These are phyloP conservation scores for Globisporangium cystogenes DNA, from an alignment of 352 stramenopile species.

Conservation along the genomic window DNA sequence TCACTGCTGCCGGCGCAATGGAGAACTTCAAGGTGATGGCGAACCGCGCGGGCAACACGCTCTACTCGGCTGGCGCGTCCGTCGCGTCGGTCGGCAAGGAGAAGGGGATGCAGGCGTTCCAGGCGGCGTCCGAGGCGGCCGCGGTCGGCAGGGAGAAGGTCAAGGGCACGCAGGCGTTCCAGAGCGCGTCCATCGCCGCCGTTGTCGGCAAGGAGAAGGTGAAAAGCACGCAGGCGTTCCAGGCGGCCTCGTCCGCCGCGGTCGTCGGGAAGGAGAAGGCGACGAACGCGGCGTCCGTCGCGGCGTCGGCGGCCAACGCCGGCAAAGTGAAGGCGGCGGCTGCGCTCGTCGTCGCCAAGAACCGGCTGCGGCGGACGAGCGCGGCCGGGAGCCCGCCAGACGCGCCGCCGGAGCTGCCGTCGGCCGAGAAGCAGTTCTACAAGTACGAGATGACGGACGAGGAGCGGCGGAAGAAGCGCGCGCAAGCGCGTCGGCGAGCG, in stretches of 20 bases:
- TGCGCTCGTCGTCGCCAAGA: slow-evolving; percentile 56
- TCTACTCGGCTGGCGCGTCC: slow-evolving; percentile 52
- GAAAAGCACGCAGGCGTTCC: slow-evolving; percentile 45
- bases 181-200: slow-evolving; percentile 42
- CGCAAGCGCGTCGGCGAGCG: slow-evolving; percentile 48
- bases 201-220: slow-evolving; percentile 41
- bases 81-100: slow-evolving; percentile 40
- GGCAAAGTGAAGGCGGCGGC: slow-evolving; percentile 48
- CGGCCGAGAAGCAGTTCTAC: slow-evolving; percentile 65
- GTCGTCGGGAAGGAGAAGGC: slow-evolving; percentile 56
- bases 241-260: slow-evolving; percentile 35
- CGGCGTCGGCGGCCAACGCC: slow-evolving; percentile 35
- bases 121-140: slow-evolving; percentile 21
- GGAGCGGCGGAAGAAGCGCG: slow-evolving; percentile 67
- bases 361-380: slow-evolving; percentile 31
- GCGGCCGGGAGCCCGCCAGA: slow-evolving; percentile 16
- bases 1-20: slow-evolving; percentile 9
- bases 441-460: slow-evolving; percentile 81
- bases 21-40: slow-evolving; percentile 70
- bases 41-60: slow-evolving; percentile 68
- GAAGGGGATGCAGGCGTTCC: slow-evolving; percentile 28
- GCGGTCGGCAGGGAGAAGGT: slow-evolving; percentile 22
- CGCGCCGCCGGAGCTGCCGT: slow-evolving; percentile 22
- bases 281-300: slow-evolving; percentile 28
- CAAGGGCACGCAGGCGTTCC: slow-evolving; percentile 53